Evolutionary conservation across 352 stramenopile genomes (phyloP), one percentile per base, ranked within the genome.

Genomic region (Aphanomyces euteiches): DNA sequence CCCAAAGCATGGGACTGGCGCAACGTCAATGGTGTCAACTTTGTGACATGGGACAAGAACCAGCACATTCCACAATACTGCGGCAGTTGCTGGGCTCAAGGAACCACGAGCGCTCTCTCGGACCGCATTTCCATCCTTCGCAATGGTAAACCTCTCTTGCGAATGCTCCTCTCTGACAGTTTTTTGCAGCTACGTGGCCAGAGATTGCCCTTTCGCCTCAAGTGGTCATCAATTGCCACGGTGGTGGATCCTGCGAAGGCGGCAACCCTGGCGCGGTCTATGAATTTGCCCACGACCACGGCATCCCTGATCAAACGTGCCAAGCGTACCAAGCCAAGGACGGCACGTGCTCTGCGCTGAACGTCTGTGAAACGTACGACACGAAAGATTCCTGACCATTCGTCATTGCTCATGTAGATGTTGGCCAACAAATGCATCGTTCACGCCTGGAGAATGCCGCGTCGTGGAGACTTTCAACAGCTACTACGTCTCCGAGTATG

Each of bases 31-130:
- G 96, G 96, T 56, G 91, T 85, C 72, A 96, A 90, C 78, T 98
- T 95, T 75, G 84, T 98, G 19, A 99, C 96, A n/a, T 98, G 95
- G 83, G 93, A 96, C 76, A 96, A 98, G 74, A 99, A 99, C 81
- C 97, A 99, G 77, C 97, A 99, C 78, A 98, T 99, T 66, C 96
- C 96, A 36, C 76, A 88, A 53, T 97, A 97, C 77, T 97, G 92
- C 61, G 89, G 90, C n/a, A 96, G 86, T 54, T 98, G 90, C 79
- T 98, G 92, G 92, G 90, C 90, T 0, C 90, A 97, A 41, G 90
- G 87, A 38, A 93, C 90, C 10, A 96, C 88, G 21, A 96, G 86
- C 47, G 84, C 89, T 34, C 76, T 97, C 15, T 94, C 90, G 17
- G 90, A 97, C 72, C 90, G 90, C n/a, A 96, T 97, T 68, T 92